Conservation (phyloP, 202 grass and related monocot species). For the Saccharum hybrid region DNA sequence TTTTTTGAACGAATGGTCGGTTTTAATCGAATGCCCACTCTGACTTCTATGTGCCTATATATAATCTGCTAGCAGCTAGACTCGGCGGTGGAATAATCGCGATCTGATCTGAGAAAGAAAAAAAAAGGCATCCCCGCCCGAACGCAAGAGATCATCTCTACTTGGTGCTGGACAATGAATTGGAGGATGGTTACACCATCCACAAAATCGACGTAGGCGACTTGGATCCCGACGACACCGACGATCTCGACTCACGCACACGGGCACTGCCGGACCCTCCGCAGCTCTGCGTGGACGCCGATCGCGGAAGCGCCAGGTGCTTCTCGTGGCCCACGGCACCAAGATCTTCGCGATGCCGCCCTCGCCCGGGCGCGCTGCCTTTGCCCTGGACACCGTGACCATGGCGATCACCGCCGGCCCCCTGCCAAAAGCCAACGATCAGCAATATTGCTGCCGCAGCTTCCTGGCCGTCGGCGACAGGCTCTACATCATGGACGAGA, state of each 20-base stretch:
- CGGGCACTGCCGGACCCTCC: neutral
- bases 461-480: neutral
- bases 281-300: neutral
- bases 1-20: too few species aligned
- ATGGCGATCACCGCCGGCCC: neutral
- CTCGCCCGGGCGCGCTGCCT: neutral
- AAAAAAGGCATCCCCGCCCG: too few species aligned
- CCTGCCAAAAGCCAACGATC: neutral
- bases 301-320: neutral
- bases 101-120: too few species aligned
- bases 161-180: neutral
- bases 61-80: too few species aligned
- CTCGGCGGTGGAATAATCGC: too few species aligned
- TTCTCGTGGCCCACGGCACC: neutral
- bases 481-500: conserved; percentile 16
- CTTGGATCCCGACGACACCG: neutral
- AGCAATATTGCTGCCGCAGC: neutral
- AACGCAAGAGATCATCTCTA: neutral
- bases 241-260: neutral
- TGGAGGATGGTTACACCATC: neutral
- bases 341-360: neutral
- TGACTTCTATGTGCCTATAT: too few species aligned
- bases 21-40: too few species aligned
- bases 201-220: neutral
- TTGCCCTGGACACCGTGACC: neutral